These are phyloP conservation scores for Fusarium anguioides DNA, from an alignment of 2,329 filamentous ascomycete genomes.

Conservation along the genomic window DNA sequence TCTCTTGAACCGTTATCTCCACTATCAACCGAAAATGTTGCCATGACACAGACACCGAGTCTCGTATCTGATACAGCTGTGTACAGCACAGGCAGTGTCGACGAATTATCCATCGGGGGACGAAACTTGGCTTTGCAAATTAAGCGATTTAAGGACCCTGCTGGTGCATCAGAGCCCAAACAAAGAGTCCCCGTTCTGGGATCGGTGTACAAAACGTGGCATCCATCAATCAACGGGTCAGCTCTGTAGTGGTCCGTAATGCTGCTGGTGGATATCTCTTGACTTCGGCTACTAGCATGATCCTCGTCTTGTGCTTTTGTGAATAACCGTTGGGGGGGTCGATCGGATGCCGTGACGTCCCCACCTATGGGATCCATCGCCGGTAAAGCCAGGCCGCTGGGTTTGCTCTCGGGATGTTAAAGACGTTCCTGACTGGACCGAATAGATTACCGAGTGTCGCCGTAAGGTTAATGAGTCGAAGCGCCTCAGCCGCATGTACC, in stretches of 20 bases:
- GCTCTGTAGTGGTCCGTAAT: slow-evolving; percentile 71
- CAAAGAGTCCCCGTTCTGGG: slow-evolving; percentile 66
- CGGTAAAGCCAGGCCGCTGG: slow-evolving; percentile 34
- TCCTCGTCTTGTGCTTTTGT: slow-evolving; percentile 24
- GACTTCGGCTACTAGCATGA: slow-evolving; percentile 27
- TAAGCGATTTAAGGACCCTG: slow-evolving; percentile 62
- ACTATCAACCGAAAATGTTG: slow-evolving; percentile 58
- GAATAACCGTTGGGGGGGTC: slow-evolving; percentile 21
- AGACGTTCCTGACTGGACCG: slow-evolving; percentile 31
- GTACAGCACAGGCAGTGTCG: slow-evolving; percentile 61
- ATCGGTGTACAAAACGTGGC: slow-evolving; percentile 73
- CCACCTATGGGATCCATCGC: slow-evolving; percentile 26
- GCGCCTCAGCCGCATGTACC: slow-evolving; percentile 63
- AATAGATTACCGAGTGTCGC: slow-evolving; percentile 50
- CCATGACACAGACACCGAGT: slow-evolving; percentile 69
- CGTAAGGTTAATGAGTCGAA: slow-evolving; percentile 66
- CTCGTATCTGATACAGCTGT: slow-evolving; percentile 65
- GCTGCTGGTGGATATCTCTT: slow-evolving; percentile 53
- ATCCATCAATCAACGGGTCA: slow-evolving; percentile 72
- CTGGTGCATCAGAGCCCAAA: slow-evolving; percentile 70
- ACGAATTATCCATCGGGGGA: slow-evolving; percentile 46
- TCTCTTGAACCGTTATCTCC: slow-evolving; percentile 23
- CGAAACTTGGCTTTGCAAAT: slow-evolving; percentile 68
- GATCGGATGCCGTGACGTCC: slow-evolving; percentile 15
- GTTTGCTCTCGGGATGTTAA: slow-evolving; percentile 41